Conservation (phyloP, 257 asterid genomes). For the Gardenia jasminoides region DNA sequence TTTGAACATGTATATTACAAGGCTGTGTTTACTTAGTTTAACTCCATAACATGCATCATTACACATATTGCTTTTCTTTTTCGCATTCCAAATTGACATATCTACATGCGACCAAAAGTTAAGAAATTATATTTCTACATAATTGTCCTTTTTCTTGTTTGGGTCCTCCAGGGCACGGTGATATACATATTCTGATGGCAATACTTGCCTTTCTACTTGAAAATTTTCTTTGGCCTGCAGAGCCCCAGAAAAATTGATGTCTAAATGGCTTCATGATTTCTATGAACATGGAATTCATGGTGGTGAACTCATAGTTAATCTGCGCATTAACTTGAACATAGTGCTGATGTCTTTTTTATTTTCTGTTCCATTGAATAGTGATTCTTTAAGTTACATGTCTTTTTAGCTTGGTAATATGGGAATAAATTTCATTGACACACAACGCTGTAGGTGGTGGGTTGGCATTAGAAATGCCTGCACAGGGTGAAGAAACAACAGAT, state of each 20-base stretch:
- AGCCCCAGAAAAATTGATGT: no score
- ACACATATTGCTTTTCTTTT: not conserved
- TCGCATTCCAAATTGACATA: not conserved
- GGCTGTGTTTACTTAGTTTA: not conserved
- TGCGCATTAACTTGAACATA: not conserved
- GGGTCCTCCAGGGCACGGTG: not conserved
- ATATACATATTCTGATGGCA: not conserved
- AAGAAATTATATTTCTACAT: not conserved
- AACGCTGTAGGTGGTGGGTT: constrained; percentile 11
- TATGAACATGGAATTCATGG: no score
- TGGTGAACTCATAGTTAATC: not conserved
- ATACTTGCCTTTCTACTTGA: not conserved
- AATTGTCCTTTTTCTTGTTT: no score
- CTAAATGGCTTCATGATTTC: not conserved
- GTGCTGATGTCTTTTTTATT: not conserved
- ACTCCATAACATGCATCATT: not conserved
- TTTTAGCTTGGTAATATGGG: not conserved
- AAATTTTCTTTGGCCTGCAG: not conserved
- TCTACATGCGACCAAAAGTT: not conserved
- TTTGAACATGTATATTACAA: not conserved
- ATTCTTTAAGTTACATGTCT: not conserved
- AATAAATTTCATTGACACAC: not conserved
- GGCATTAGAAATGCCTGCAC: not conserved
- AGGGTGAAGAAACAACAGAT: constrained; percentile 1
- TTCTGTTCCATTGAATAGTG: not conserved